Evolutionary conservation across 371 early-diverging fungal species (phyloP).

Genomic region (Apophysomyces elegans): DNA sequence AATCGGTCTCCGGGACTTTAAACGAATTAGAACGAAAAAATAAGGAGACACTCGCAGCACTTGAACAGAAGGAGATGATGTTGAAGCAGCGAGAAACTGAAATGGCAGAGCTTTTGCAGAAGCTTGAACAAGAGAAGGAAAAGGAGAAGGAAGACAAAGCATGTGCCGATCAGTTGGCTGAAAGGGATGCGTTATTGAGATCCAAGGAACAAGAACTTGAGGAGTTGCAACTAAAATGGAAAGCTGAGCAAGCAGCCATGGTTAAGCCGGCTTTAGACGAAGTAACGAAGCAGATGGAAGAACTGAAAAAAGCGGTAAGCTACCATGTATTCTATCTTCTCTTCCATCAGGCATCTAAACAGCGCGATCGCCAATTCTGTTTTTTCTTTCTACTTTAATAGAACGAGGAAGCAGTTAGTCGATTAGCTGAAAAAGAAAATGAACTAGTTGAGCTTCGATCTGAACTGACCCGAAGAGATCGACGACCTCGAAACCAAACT

Average conservation of each 20-base stretch:
- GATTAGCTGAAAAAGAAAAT: slow-evolving; percentile 46
- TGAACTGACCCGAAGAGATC: slow-evolving; percentile 39
- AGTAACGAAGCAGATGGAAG: slow-evolving; percentile 42
- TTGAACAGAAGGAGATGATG: slow-evolving; percentile 27
- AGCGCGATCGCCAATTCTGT: no score
- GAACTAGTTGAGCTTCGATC: slow-evolving; percentile 42
- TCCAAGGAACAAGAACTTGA: slow-evolving; percentile 38
- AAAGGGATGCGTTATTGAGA: slow-evolving; percentile 37
- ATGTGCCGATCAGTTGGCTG: slow-evolving; percentile 26
- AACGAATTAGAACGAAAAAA: slow-evolving; percentile 4
- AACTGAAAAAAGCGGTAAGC: slow-evolving; percentile 44
- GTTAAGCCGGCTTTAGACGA: slow-evolving; percentile 46
- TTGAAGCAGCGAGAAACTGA: slow-evolving; percentile 34
- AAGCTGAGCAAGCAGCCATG: slow-evolving; percentile 39
- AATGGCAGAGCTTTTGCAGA: slow-evolving; percentile 28
- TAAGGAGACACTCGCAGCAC: slow-evolving; percentile 16
- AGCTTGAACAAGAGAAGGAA: slow-evolving; percentile 22
- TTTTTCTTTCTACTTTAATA: slow-evolving; percentile 3
- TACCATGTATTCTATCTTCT: background rate
- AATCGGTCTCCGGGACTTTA: background rate
- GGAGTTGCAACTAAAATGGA: slow-evolving; percentile 36
- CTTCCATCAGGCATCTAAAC: background rate
- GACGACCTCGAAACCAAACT: slow-evolving; percentile 27
- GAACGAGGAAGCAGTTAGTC: slow-evolving; percentile 42
- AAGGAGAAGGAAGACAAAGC: slow-evolving; percentile 18